A percentile compares a stretch with the other conserved stretches of the same genome.
phyloP scores from a whole-genome alignment of 345 rosid genomes.

The Moringa oleifera region DNA sequence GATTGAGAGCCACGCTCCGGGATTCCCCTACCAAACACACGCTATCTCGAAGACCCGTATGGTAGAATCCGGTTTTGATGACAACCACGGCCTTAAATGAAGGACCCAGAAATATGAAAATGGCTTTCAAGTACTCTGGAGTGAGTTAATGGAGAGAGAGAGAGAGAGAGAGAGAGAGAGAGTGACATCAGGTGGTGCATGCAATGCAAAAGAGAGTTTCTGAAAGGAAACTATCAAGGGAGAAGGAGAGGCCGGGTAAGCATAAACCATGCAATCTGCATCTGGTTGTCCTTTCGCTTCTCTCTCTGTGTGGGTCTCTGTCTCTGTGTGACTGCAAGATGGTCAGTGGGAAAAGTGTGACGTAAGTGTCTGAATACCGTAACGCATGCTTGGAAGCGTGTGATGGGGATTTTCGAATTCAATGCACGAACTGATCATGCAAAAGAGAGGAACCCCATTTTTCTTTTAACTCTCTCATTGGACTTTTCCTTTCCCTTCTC shows the following conservation, averaged over 20 bases:
- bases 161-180: too few relatives aligned
- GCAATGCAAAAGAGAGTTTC: neutral
- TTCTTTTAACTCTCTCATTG: slow-evolving; percentile 1
- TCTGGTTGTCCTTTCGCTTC: neutral
- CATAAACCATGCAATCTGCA: neutral
- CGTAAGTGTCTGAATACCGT: slow-evolving; percentile 33
- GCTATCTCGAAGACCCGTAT: neutral
- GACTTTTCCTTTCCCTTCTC: neutral
- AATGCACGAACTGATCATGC: too few relatives aligned
- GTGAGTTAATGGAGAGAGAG: neutral
- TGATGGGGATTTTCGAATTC: slow-evolving; percentile 35
- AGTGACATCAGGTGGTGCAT: neutral
- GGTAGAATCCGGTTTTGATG: neutral
- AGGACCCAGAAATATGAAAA: neutral
- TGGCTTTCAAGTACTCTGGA: too few relatives aligned
- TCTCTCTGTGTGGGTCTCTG: neutral
- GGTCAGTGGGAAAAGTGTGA: slow-evolving; percentile 27
- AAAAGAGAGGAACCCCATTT: neutral
- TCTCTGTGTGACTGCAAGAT: slow-evolving; percentile 18
- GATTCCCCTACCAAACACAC: too few relatives aligned
- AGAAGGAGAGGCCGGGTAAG: neutral
- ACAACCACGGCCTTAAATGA: neutral
- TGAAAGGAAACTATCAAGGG: neutral
- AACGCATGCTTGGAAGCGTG: slow-evolving; percentile 61
- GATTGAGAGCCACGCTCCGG: too few relatives aligned